phyloP scores from a whole-genome alignment of 1,284 basidiomycete genomes.

The Pseudozyma thailandica region DNA sequence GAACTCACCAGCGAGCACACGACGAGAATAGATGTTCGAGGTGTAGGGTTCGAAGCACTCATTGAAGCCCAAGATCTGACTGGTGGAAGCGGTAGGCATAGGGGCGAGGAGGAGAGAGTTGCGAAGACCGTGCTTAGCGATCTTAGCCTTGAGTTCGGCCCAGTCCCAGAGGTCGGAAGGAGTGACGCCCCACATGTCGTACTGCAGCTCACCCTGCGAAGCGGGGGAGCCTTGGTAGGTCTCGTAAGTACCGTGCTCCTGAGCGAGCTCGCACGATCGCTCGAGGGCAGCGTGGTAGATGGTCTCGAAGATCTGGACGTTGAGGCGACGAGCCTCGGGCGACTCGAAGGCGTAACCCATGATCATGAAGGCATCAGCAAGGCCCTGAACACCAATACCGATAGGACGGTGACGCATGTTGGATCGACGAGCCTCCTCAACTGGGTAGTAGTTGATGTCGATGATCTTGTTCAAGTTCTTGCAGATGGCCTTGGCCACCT shows the following conservation, averaged over 20 bases:
- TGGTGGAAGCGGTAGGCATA: constrained; percentile 99
- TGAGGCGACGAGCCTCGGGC: constrained; percentile 84
- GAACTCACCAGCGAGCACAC: constrained; percentile 99
- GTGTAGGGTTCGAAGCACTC: constrained; percentile 99
- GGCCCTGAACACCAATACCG: constrained; percentile 96
- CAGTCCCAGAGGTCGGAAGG: constrained; percentile 97
- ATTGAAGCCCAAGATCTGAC: constrained; percentile 97
- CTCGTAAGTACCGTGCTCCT: constrained; percentile 84
- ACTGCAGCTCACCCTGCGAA: constrained; percentile 88
- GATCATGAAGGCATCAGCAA: constrained; percentile 98
- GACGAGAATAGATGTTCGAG: constrained; percentile 97
- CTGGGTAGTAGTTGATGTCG: constrained; percentile 91
- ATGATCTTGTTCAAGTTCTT: constrained; percentile 92
- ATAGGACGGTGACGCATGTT: constrained; percentile 99
- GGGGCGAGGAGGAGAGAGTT: constrained; percentile 96
- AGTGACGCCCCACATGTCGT: constrained; percentile 92
- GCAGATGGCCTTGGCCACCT: constrained; percentile 79
- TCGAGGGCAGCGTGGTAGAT: constrained; percentile 97
- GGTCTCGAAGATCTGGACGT: constrained; percentile 97
- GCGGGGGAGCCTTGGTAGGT: constrained; percentile 93
- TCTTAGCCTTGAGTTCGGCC: constrained; percentile 85
- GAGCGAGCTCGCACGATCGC: constrained; percentile 89
- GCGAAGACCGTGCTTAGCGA: constrained; percentile 84
- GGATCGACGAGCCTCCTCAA: constrained; percentile 86
- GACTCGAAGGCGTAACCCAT: constrained; percentile 96